Evolutionary conservation across 179 eudicot species (phyloP).

Genomic region (Pouteria campechiana): DNA sequence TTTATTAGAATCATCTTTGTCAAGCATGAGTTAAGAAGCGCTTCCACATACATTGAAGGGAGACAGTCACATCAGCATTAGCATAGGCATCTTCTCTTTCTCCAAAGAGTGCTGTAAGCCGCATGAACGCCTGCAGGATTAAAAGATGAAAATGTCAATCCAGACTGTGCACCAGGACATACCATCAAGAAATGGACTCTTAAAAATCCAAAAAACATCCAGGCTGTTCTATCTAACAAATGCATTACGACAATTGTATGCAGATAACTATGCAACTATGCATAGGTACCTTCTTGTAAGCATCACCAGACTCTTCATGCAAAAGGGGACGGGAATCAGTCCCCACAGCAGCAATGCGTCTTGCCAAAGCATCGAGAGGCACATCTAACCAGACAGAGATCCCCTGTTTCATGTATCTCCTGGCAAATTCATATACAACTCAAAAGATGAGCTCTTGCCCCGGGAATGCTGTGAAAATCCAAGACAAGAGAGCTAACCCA

Average conservation of each 20-base stretch:
- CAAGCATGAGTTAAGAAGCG: background rate
- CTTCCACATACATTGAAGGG: slow-evolving; percentile 54
- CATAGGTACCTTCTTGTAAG: slow-evolving; percentile 67
- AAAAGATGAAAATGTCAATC: background rate
- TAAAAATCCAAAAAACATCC: background rate
- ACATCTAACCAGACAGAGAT: slow-evolving; percentile 89
- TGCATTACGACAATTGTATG: slow-evolving; percentile 1
- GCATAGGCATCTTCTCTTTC: slow-evolving; percentile 69
- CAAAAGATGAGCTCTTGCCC: too few species aligned
- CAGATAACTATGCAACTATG: too few species aligned
- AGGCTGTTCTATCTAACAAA: background rate
- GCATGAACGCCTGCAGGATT: slow-evolving; percentile 43
- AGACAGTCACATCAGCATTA: slow-evolving; percentile 66
- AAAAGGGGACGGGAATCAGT: slow-evolving; percentile 82
- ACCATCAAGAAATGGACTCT: background rate
- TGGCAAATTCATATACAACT: slow-evolving; percentile 4
- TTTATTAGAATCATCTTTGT: background rate
- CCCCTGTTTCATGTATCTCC: slow-evolving; percentile 87
- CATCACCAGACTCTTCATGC: slow-evolving; percentile 63
- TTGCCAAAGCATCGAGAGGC: slow-evolving; percentile 80
- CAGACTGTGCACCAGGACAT: background rate
- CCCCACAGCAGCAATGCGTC: slow-evolving; percentile 71
- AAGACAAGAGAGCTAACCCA: too few species aligned
- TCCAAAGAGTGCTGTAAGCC: slow-evolving; percentile 42
- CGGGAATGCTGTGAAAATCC: too few species aligned